These are phyloP conservation scores for Tephrocybe sp. DNA, from an alignment of 768 basidiomycete species.

Conservation along the genomic window DNA sequence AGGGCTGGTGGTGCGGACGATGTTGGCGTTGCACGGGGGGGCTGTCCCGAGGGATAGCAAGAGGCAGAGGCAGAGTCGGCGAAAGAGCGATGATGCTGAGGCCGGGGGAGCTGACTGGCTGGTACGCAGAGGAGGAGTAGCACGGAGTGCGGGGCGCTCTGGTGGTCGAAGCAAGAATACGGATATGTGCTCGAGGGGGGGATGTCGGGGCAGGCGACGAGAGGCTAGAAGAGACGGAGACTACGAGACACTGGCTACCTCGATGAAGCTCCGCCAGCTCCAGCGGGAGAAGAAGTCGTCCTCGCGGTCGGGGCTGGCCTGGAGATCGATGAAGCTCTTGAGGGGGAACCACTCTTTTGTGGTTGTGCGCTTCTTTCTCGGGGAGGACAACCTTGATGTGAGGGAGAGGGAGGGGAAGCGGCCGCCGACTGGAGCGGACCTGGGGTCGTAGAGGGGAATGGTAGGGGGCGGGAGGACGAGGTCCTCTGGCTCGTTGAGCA, in stretches of 20 bases:
- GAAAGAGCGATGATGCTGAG: too few relatives aligned
- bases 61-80: too few relatives aligned
- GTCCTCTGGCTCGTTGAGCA: constrained; percentile 37
- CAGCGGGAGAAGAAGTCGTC: constrained; percentile 46
- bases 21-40: too few relatives aligned
- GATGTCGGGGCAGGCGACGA: constrained; percentile 10
- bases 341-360: constrained; percentile 57
- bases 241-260: constrained; percentile 44
- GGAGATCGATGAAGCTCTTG: constrained; percentile 66
- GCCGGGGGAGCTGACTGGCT: too few relatives aligned
- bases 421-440: constrained; percentile 9
- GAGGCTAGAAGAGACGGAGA: background rate
- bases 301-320: constrained; percentile 12
- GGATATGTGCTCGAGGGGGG: too few relatives aligned
- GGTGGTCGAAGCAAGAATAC: background rate
- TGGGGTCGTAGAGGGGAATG: constrained; percentile 15
- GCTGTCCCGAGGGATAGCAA: too few relatives aligned
- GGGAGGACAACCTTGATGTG: constrained; percentile 8
- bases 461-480: constrained; percentile 29
- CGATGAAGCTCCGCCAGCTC: constrained; percentile 66
- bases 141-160: too few relatives aligned
- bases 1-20: too few relatives aligned
- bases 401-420: constrained; percentile 13
- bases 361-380: constrained; percentile 15
- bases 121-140: too few relatives aligned